Percentiles rank a stretch among this genome's conserved stretches.
phyloP scores from a whole-genome alignment of 2,329 filamentous ascomycete genomes.

The Rutstroemia sp. region DNA sequence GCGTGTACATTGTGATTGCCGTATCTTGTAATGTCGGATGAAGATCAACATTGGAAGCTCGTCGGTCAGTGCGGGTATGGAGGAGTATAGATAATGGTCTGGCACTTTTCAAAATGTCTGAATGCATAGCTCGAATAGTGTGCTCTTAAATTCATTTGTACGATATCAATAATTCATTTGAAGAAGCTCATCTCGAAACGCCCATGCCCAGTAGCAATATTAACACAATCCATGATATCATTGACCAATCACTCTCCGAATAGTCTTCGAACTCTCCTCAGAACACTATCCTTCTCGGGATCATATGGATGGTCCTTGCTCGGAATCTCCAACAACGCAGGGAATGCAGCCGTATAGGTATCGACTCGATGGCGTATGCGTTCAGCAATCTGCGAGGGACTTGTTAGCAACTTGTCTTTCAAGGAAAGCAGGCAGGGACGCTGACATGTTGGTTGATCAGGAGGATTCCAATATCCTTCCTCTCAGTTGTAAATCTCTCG shows the following conservation, averaged over 20 bases:
- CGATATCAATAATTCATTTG: slow-evolving; percentile 2
- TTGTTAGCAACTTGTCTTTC: not conserved
- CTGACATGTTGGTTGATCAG: slow-evolving; percentile 95
- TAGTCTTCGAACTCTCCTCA: slow-evolving; percentile 74
- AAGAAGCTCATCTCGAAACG: slow-evolving; percentile 7
- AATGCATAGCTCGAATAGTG: not conserved
- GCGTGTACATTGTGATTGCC: too few species aligned
- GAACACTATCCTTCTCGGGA: slow-evolving; percentile 95
- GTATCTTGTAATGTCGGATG: too few species aligned
- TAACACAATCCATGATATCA: slow-evolving; percentile 7
- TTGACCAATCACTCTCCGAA: slow-evolving; percentile 48
- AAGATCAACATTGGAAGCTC: too few species aligned
- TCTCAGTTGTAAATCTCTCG: slow-evolving; percentile 75
- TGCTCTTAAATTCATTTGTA: slow-evolving; percentile 14
- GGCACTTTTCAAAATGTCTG: too few species aligned
- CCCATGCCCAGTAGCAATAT: slow-evolving; percentile 6
- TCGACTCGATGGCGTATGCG: slow-evolving; percentile 87
- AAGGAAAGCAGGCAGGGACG: not conserved
- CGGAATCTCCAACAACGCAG: slow-evolving; percentile 92
- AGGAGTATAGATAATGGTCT: too few species aligned
- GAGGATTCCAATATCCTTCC: slow-evolving; percentile 95
- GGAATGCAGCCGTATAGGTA: slow-evolving; percentile 88
- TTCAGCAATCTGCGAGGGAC: slow-evolving; percentile 67
- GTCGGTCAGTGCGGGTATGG: too few species aligned
- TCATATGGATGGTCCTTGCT: slow-evolving; percentile 99